phyloP scores from a whole-genome alignment of 1,139 yeast genomes.

The Yamadazyma sp. region DNA sequence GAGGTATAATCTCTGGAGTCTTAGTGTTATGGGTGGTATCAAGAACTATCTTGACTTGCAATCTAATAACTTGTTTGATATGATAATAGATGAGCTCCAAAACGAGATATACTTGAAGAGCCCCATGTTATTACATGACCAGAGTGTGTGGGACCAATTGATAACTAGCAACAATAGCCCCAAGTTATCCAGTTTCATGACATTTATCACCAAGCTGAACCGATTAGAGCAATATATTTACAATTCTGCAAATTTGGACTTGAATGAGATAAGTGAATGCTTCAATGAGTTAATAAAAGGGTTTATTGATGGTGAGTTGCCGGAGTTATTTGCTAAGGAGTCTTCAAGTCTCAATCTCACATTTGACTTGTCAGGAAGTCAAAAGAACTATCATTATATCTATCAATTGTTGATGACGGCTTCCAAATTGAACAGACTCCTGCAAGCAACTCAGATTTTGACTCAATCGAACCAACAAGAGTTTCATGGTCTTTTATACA shows the following conservation, averaged over 20 bases:
- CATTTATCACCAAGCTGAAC: conserved; percentile 38
- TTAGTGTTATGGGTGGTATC: conserved; percentile 59
- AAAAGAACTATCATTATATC: conserved; percentile 39
- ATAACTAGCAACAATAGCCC: conserved; percentile 28
- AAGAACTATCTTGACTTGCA: conserved; percentile 63
- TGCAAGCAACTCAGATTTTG: conserved; percentile 58
- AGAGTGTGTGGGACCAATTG: conserved; percentile 26
- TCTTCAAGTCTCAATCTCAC: conserved; percentile 11
- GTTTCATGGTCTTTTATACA: conserved; percentile 51
- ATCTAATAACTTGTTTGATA: conserved; percentile 64
- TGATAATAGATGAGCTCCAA: conserved; percentile 74
- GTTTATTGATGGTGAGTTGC: conserved; percentile 32
- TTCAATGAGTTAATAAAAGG: conserved; percentile 45
- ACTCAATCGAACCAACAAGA: conserved; percentile 44
- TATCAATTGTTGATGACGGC: conserved; percentile 58
- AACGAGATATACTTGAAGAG: conserved; percentile 67
- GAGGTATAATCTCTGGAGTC: conserved; percentile 57
- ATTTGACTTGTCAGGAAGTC: conserved; percentile 15
- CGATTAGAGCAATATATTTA: conserved; percentile 56
- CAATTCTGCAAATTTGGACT: conserved; percentile 58
- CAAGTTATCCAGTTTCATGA: conserved; percentile 36
- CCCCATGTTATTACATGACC: conserved; percentile 12
- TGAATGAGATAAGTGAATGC: conserved; percentile 49
- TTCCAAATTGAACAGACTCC: conserved; percentile 61
- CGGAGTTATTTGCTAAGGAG: conserved; percentile 20